These are phyloP conservation scores for Fusarium sp. DNA, from an alignment of 2,329 filamentous ascomycete genomes.

Conservation along the genomic window DNA sequence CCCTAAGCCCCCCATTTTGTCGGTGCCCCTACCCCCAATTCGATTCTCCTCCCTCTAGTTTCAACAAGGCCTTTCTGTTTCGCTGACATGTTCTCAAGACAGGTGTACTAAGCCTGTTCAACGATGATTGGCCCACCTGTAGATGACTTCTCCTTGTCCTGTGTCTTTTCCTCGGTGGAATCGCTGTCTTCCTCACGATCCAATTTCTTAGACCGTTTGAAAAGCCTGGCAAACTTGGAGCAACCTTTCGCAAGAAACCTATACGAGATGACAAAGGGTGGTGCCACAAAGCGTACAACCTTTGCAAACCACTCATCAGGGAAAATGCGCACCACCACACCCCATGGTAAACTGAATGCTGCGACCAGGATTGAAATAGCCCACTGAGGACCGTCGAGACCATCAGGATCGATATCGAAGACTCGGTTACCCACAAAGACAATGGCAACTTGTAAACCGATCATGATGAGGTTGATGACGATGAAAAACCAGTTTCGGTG, in stretches of 20 bases:
- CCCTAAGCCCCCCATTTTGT: neutral
- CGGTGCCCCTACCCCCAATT: neutral
- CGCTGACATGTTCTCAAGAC: neutral
- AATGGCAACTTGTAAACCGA: conserved; percentile 67
- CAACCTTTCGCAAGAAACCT: neutral
- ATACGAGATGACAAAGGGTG: conserved; percentile 1
- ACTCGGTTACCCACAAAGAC: conserved; percentile 60
- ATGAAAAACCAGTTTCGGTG: conserved; percentile 68
- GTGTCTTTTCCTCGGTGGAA: neutral
- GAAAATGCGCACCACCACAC: conserved; percentile 59
- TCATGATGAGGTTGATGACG: conserved; percentile 65
- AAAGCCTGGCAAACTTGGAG: neutral
- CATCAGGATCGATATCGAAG: conserved; percentile 8
- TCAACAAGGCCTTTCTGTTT: neutral
- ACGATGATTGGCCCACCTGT: neutral
- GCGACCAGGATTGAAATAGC: conserved; percentile 46
- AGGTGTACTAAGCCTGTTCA: neutral
- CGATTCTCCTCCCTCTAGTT: neutral
- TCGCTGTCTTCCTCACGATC: neutral
- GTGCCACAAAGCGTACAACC: neutral
- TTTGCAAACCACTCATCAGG: conserved; percentile 51
- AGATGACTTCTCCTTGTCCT: neutral
- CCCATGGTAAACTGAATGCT: conserved; percentile 61
- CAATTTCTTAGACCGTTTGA: neutral
- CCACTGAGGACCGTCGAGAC: conserved; percentile 23